phyloP scores from a whole-genome alignment of 345 rosid species.

The Bretschneidera sinensis region DNA sequence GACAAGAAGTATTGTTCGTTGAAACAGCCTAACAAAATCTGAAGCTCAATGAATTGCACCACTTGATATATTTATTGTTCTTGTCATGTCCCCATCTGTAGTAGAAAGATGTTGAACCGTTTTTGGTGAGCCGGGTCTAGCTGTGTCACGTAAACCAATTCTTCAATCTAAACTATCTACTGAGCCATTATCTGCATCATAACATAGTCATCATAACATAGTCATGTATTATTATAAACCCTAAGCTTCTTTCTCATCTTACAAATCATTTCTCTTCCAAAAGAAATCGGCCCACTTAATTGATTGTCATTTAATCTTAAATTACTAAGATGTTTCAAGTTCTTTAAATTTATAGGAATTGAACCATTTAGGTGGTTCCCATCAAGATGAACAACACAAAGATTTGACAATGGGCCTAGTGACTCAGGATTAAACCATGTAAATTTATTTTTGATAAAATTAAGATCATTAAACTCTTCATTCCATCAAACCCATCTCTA shows the following conservation, averaged over 20 bases:
- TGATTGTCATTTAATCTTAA: slow-evolving; percentile 61
- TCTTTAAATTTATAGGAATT: slow-evolving; percentile 41
- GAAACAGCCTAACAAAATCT: no score
- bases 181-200: no score
- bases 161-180: no score
- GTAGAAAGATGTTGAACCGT: no score
- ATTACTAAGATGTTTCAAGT: slow-evolving; percentile 48
- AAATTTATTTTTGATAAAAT: slow-evolving; percentile 58
- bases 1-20: no score
- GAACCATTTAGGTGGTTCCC: slow-evolving; percentile 66
- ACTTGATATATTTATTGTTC: no score
- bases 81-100: no score
- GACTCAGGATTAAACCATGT: slow-evolving; percentile 54
- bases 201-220: no score
- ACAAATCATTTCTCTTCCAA: slow-evolving; percentile 69
- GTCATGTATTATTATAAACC: slow-evolving; percentile 52
- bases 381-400: slow-evolving; percentile 58
- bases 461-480: slow-evolving; percentile 50
- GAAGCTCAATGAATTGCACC: no score
- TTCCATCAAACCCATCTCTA: slow-evolving; percentile 37
- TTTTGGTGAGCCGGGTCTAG: no score
- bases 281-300: slow-evolving; percentile 51
- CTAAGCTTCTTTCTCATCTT: slow-evolving; percentile 72
- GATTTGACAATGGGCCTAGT: slow-evolving; percentile 46
- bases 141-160: no score